Evolutionary conservation across 2,329 filamentous ascomycete genomes (phyloP).

Genomic region (Aspergillus costaricaensis): DNA sequence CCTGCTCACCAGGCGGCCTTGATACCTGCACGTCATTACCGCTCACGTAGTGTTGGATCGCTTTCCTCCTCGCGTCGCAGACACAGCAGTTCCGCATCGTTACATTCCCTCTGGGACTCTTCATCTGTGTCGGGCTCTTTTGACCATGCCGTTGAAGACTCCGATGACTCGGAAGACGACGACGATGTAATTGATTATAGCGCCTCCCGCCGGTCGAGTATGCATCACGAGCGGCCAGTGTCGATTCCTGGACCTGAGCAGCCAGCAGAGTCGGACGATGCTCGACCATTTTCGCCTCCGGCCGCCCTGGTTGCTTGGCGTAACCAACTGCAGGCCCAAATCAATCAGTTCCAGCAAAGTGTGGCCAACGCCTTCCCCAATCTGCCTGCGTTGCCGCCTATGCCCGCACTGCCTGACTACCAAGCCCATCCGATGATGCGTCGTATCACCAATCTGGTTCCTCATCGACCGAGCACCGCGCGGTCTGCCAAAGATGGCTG

Average conservation of each 20-base stretch:
- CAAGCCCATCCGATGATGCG: conserved; percentile 72
- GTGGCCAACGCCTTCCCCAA: conserved; percentile 68
- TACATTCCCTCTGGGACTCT: conserved; percentile 68
- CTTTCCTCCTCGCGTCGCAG: conserved; percentile 57
- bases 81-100: conserved; percentile 65
- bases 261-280: conserved; percentile 28
- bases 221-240: conserved; percentile 35
- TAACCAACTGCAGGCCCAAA: conserved; percentile 71
- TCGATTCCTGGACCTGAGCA: conserved; percentile 29
- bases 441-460: conserved; percentile 71
- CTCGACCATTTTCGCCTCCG: conserved; percentile 53
- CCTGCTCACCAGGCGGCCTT: conserved; percentile 66
- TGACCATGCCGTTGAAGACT: conserved; percentile 46
- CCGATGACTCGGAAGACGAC: conserved; percentile 35
- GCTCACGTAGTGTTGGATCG: conserved; percentile 65
- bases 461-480: conserved; percentile 61
- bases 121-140: conserved; percentile 49
- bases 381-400: conserved; percentile 59
- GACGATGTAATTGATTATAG: conserved; percentile 31
- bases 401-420: conserved; percentile 69
- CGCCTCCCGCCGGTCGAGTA: conserved; percentile 39
- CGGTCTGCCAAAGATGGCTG: conserved; percentile 52
- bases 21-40: conserved; percentile 61
- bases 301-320: conserved; percentile 69
- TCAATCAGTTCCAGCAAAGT: conserved; percentile 74